Percentiles rank a stretch among this genome's conserved stretches.
These are phyloP conservation scores for Phlyctochytrium bullatum DNA, from an alignment of 192 early-diverging fungal species.

Conservation along the genomic window DNA sequence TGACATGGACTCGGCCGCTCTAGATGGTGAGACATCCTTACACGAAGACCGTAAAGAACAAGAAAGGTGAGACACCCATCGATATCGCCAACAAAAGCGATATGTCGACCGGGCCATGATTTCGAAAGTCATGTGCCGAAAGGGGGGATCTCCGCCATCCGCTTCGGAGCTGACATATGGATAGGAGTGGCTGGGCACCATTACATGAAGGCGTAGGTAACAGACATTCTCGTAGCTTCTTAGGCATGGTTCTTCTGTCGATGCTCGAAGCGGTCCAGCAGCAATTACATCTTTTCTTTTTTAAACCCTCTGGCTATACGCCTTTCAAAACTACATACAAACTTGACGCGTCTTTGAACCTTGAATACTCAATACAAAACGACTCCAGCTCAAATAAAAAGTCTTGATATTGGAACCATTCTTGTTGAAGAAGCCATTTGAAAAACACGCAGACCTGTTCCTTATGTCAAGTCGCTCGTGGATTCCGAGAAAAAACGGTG, in stretches of 20 bases:
- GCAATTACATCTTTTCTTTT: no score
- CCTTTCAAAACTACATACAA: constrained; percentile 36
- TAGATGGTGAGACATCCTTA: constrained; percentile 55
- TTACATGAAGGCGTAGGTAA: constrained; percentile 46
- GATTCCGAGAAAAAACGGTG: no score
- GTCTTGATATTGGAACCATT: not conserved
- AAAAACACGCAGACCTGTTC: constrained; percentile 43
- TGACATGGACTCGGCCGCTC: constrained; percentile 46
- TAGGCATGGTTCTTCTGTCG: constrained; percentile 43
- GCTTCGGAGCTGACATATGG: constrained; percentile 49
- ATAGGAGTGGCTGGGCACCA: constrained; percentile 46
- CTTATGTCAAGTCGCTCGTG: no score
- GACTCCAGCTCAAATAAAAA: constrained; percentile 37
- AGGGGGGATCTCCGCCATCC: constrained; percentile 36
- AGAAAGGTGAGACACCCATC: constrained; percentile 40
- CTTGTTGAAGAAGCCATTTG: constrained; percentile 20
- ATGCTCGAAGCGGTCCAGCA: constrained; percentile 20
- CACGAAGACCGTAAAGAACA: constrained; percentile 50
- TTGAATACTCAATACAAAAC: constrained; percentile 41
- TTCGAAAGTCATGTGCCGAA: constrained; percentile 26
- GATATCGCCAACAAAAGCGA: constrained; percentile 38
- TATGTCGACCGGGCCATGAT: constrained; percentile 33
- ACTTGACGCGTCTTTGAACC: constrained; percentile 35
- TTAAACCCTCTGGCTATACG: no score
- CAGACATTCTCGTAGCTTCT: constrained; percentile 37